Percentiles rank a stretch among this genome's conserved stretches.
Conservation (phyloP, 805 yeast genomes). For the Hanseniaspora occidentalis region DNA sequence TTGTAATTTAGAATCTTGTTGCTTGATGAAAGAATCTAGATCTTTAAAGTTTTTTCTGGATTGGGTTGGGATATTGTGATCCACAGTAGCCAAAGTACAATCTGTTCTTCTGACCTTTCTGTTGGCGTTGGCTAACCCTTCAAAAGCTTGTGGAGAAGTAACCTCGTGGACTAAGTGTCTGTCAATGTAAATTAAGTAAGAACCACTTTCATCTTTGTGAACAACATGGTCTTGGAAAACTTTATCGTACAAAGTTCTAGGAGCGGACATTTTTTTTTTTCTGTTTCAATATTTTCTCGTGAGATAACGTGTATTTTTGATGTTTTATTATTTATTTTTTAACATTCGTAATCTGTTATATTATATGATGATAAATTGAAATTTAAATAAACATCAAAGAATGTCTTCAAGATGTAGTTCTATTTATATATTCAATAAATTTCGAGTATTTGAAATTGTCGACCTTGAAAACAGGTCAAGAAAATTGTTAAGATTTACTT, state of each 20-base stretch:
- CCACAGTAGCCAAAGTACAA: constrained; percentile 90
- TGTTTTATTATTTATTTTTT: not conserved
- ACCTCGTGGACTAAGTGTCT: constrained; percentile 98
- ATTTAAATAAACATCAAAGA: not conserved
- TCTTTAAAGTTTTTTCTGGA: constrained; percentile 69
- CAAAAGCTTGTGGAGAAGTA: constrained; percentile 98
- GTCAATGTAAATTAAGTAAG: constrained; percentile 81
- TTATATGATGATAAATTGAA: not conserved
- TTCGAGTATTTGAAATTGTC: no score
- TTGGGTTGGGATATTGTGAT: constrained; percentile 93
- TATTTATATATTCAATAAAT: no score
- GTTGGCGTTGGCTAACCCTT: constrained; percentile 80
- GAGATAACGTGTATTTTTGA: not conserved
- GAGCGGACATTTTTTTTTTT: constrained; percentile 18
- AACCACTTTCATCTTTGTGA: constrained; percentile 77
- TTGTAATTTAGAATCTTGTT: constrained; percentile 85
- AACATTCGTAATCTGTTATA: constrained; percentile 1
- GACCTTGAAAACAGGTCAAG: no score
- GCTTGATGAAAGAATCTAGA: constrained; percentile 70
- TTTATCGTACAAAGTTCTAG: constrained; percentile 85
- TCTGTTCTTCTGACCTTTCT: constrained; percentile 84
- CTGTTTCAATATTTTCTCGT: not conserved
- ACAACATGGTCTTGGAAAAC: constrained; percentile 92
- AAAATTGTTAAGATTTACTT: no score
- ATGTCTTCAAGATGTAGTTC: not conserved